These are phyloP conservation scores for Schizophyllum commune DNA, from an alignment of 1,284 basidiomycete genomes.

Conservation along the genomic window DNA sequence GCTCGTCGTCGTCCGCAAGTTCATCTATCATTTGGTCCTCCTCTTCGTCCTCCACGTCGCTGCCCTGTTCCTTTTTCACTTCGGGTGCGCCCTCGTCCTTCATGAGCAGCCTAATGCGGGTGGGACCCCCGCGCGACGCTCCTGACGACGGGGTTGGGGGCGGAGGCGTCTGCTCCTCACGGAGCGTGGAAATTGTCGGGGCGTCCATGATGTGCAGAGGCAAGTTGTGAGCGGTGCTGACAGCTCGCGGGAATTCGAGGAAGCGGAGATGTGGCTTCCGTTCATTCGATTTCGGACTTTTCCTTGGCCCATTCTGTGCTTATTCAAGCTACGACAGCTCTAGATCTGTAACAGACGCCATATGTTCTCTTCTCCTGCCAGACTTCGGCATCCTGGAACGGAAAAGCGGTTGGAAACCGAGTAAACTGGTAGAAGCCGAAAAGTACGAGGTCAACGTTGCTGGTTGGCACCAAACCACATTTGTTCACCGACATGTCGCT, in stretches of 20 bases:
- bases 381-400: background rate
- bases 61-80: constrained; percentile 19
- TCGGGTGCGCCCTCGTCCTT: constrained; percentile 10
- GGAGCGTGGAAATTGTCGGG: constrained; percentile 68
- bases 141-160: constrained; percentile 28
- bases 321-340: background rate
- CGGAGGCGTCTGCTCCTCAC: constrained; percentile 61
- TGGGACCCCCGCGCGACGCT: constrained; percentile 25
- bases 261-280: background rate
- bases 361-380: background rate
- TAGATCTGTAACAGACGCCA: background rate
- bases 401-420: background rate
- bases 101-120: constrained; percentile 44
- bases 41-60: constrained; percentile 59
- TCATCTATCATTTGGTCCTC: constrained; percentile 59
- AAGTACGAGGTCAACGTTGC: background rate
- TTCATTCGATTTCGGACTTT: background rate
- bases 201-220: constrained; percentile 47
- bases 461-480: background rate
- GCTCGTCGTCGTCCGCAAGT: constrained; percentile 50
- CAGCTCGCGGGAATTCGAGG: background rate
- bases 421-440: background rate
- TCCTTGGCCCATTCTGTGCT: background rate
- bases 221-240: background rate
- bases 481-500: no score